Percentiles rank a stretch among this genome's conserved stretches.
Conservation (phyloP, 2,329 filamentous ascomycete genomes). For the Berkeleyomyces basicola region DNA sequence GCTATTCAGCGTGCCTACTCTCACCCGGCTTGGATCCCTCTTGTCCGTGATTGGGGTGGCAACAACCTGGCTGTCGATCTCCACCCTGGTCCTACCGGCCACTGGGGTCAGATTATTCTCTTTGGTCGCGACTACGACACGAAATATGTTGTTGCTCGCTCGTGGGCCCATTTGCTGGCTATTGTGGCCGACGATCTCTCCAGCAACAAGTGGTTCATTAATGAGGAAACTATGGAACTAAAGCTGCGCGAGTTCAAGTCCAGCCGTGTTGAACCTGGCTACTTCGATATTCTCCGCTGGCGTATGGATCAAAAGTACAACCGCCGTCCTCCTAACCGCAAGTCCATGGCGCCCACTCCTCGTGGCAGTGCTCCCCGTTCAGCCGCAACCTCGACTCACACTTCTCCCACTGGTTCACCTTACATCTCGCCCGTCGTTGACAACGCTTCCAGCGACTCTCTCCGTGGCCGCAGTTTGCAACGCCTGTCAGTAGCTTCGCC, state of each 20-base stretch:
- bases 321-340: constrained; percentile 40
- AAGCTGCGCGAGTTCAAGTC: constrained; percentile 86
- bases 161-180: constrained; percentile 78
- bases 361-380: constrained; percentile 17
- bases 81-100: constrained; percentile 72
- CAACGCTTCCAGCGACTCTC: constrained; percentile 29
- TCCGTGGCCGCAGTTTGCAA: constrained; percentile 55
- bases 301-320: constrained; percentile 91
- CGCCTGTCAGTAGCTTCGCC: constrained; percentile 40
- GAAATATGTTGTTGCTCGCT: constrained; percentile 89
- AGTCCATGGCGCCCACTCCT: constrained; percentile 30
- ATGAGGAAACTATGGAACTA: constrained; percentile 81
- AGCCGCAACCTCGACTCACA: constrained; percentile 21
- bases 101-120: constrained; percentile 92
- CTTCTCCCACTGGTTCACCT: constrained; percentile 31
- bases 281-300: constrained; percentile 91
- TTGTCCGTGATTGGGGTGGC: constrained; percentile 94
- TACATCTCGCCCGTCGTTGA: constrained; percentile 50
- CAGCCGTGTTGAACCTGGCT: constrained; percentile 75
- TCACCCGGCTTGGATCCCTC: constrained; percentile 86
- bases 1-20: constrained; percentile 85
- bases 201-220: constrained; percentile 79
- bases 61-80: constrained; percentile 93
- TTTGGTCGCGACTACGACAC: constrained; percentile 97
- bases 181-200: constrained; percentile 77